Evolutionary conservation across 169 alveolate genomes (phyloP).

Genomic region (Theileria annulata): DNA sequence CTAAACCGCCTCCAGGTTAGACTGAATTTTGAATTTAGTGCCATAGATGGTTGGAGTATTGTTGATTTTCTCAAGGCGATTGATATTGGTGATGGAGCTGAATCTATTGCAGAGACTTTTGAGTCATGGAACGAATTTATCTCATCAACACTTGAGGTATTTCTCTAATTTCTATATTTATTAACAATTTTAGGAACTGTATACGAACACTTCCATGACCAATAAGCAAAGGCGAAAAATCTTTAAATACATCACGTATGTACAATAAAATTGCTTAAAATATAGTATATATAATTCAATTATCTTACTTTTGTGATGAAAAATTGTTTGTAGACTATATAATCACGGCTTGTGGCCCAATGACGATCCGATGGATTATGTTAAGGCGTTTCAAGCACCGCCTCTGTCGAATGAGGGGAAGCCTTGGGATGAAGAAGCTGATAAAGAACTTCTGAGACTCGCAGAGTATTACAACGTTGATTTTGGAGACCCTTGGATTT

Average conservation of each 20-base stretch:
- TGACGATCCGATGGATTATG: conserved; percentile 70
- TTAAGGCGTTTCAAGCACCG: conserved; percentile 79
- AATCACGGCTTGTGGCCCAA: conserved; percentile 87
- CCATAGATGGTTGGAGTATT: conserved; percentile 79
- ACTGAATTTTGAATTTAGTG: background rate
- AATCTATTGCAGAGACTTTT: conserved; percentile 76
- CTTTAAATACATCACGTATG: conserved; percentile 75
- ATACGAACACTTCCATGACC: conserved; percentile 72
- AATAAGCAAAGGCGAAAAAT: conserved; percentile 78
- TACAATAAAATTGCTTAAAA: background rate
- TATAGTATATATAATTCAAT: no score
- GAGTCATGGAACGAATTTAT: conserved; percentile 78
- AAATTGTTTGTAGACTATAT: conserved; percentile 56
- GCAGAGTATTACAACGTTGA: conserved; percentile 80
- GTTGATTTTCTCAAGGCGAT: conserved; percentile 75
- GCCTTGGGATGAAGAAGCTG: conserved; percentile 81
- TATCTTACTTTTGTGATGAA: no score
- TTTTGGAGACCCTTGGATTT: conserved; percentile 87
- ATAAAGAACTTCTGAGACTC: conserved; percentile 68
- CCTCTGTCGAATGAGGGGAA: conserved; percentile 81
- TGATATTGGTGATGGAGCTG: conserved; percentile 80
- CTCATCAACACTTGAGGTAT: conserved; percentile 71
- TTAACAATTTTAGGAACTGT: conserved; percentile 61
- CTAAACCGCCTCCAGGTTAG: conserved; percentile 75
- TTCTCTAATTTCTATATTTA: background rate